Base-by-base conservation (phyloP, 2,329 filamentous ascomycete genomes). In the Phoma herbarum region DNA sequence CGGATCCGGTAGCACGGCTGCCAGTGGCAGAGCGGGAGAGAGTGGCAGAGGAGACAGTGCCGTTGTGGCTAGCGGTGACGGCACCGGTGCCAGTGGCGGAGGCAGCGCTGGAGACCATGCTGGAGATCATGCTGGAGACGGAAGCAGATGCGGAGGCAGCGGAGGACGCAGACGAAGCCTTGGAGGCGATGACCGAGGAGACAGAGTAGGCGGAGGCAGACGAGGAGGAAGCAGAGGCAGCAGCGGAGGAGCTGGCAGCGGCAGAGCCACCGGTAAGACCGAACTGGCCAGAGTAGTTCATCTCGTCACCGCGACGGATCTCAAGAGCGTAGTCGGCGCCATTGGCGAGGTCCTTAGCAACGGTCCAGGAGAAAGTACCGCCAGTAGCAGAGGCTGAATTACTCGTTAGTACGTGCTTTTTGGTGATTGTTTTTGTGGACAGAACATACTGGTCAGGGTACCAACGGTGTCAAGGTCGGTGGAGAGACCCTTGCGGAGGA, bases 221-320 rank as follows among this genome's bases (percentile, higher is more conserved):
- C n/a, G 59, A 56, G 64, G 72, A 59, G 47, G 67, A 61, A 14
- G 68, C 71, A 7, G 57, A 60, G 16, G 60, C 31, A 42, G 44
- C 42, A 45, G 63, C 52, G 28, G 64, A 70, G 52, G 68, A 76
- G 62, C 60, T 75, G 43, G 44, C 28, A 26, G 62, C 60, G 16
- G 64, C 62, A 60, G 64, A 69, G 59, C 61, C 74, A 67, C 59
- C 77, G 72, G 66, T 75, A 64, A 71, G 75, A 45, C 53, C 42
- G 71, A 88, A 79, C 28, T 80, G 80, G 43, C 80, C 83, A 44
- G 81, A 84, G 78, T 86, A 88, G 78, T 88, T 88, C 72, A 78
- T 68, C 47, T 77, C 62, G 39, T 70, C 75, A 58, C 79, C 82
- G 70, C 87, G 85, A 14, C 67, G 71, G 75, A 89, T 86, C 72